Evolutionary conservation across 441 rosid genomes (phyloP).

Genomic region (Brassica hybrid): DNA sequence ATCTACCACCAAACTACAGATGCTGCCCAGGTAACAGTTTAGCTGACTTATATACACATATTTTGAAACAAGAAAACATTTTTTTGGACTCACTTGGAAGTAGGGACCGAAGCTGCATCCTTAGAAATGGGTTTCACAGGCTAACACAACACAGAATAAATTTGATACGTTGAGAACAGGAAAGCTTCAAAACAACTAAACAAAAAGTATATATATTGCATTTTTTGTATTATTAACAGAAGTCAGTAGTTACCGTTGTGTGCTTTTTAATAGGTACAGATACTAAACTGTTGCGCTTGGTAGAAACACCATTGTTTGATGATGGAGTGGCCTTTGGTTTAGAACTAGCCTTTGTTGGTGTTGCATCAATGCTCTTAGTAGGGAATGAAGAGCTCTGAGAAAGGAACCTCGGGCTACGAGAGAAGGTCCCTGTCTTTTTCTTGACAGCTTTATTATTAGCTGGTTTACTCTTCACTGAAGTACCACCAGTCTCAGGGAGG

Average conservation of each 20-base stretch:
- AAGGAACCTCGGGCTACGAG: constrained; percentile 53
- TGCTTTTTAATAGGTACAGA: constrained; percentile 44
- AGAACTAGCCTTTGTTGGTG: constrained; percentile 48
- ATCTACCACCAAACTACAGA: constrained; percentile 55
- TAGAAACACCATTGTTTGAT: constrained; percentile 39
- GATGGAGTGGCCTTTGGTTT: constrained; percentile 45
- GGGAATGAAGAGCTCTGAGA: constrained; percentile 82
- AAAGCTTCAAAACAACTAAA: constrained; percentile 14
- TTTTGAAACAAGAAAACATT: neutral
- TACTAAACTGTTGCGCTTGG: constrained; percentile 47
- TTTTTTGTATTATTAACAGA: no score
- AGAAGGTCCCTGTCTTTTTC: constrained; percentile 49
- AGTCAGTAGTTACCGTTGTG: constrained; percentile 50
- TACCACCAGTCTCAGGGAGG: constrained; percentile 25
- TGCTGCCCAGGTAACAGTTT: constrained; percentile 3
- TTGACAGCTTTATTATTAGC: constrained; percentile 44
- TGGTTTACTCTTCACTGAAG: constrained; percentile 51
- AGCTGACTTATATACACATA: neutral
- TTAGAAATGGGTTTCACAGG: constrained; percentile 50
- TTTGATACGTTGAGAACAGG: neutral
- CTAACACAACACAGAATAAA: constrained; percentile 47
- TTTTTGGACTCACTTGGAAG: constrained; percentile 62
- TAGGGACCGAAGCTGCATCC: constrained; percentile 47
- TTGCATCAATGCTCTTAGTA: constrained; percentile 60
- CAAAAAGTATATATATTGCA: no score